These are phyloP conservation scores for Viridothelium virens DNA, from an alignment of 495 filamentous ascomycete species.

Conservation along the genomic window DNA sequence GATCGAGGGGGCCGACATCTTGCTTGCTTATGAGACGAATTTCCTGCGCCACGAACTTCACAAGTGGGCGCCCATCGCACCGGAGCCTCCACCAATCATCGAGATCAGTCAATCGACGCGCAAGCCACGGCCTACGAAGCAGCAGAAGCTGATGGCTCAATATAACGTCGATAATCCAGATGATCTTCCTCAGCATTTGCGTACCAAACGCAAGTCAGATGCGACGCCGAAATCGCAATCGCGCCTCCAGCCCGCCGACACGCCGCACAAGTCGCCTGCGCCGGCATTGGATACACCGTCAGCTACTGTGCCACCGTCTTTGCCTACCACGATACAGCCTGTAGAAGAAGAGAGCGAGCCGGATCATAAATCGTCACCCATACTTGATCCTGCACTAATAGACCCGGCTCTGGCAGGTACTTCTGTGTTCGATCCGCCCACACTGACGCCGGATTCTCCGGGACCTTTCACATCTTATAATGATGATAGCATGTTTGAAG, in stretches of 20 bases:
- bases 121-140: slow-evolving; percentile 93
- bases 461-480: slow-evolving; percentile 1
- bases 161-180: slow-evolving; percentile 81
- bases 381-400: slow-evolving; percentile 9
- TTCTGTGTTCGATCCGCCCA: slow-evolving; percentile 2
- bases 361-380: not conserved
- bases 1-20: slow-evolving; percentile 94
- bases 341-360: not conserved
- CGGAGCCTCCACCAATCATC: slow-evolving; percentile 71
- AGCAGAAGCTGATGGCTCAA: slow-evolving; percentile 89
- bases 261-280: not conserved
- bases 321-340: not conserved
- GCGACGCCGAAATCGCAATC: slow-evolving; percentile 13
- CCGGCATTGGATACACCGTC: not conserved
- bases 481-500: slow-evolving; percentile 15
- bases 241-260: slow-evolving; percentile 9
- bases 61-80: slow-evolving; percentile 90
- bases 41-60: slow-evolving; percentile 95
- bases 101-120: slow-evolving; percentile 86
- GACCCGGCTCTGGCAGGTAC: slow-evolving; percentile 13
- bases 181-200: slow-evolving; percentile 71
- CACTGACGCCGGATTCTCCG: not conserved
- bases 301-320: not conserved
- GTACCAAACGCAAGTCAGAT: slow-evolving; percentile 51
- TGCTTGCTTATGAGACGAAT: slow-evolving; percentile 88